Evolutionary conservation across 352 stramenopile species (phyloP), one percentile per base, ranked within the genome.

Genomic region (Phytophthora pistaciae): DNA sequence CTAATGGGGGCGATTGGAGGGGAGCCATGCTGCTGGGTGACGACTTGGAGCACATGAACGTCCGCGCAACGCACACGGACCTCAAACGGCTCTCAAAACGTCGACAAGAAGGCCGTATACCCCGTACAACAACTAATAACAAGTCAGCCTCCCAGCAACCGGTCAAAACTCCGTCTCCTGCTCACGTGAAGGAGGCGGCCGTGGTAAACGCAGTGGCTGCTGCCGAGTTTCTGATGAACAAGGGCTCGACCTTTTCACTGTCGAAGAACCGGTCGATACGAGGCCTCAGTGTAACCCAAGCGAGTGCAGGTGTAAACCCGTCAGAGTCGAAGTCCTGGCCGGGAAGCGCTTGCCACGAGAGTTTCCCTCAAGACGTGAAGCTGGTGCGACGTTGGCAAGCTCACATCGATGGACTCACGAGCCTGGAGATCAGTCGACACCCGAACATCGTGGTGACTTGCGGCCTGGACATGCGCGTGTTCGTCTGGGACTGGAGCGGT

Each of bases 401-500:
- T 6, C 85, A 92, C 46, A 16, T 31, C 0, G 85, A 91, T 40
- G 78, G 68, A 5, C 61, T 91, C 38, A 91, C 82, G 18, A 91
- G 79, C 53, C 52, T 91, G 11, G 85, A 91, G 53, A 71, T 92
- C 4, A 83, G 72, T 56, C 81, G 75, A 16, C 74, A 91, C 31
- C 87, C 87, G 1, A 84, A 91, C 33, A 83, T 94, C 40, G 20
- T 92, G 1, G 60, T 92, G 8, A 92, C 84, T 0, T 92, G 84
- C 60, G 74, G 72, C 6, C 59, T 92, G 48, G 87, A 94, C 57
- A 91, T 88, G 76, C 71, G 75, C 3, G 83, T 94, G 4, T 92
- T 84, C 57, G 72, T 94, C 5, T 94, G 84, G 87, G 80, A 83
- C 46, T 94, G 87, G 87, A 64, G 87, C 27, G 84, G 84, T 1